Evolutionary conservation across 805 yeast genomes (phyloP).

Genomic region (Kazachstania martiniae): DNA sequence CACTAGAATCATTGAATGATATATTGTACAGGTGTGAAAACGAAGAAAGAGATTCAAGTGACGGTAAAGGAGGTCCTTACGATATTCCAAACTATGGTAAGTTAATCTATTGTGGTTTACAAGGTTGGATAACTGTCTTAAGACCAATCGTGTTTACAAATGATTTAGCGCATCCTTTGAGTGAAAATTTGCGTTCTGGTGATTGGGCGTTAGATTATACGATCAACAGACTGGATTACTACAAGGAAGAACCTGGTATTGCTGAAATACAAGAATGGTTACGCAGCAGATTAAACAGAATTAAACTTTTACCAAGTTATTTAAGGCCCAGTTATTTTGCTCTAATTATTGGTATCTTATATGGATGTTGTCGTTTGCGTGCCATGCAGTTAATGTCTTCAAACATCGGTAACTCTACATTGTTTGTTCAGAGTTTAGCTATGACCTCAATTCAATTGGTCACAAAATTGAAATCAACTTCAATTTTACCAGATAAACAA

Average conservation of each 20-base stretch:
- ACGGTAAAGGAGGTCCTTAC: constrained; percentile 65
- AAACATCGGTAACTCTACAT: constrained; percentile 48
- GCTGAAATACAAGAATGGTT: constrained; percentile 61
- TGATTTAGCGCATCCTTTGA: constrained; percentile 74
- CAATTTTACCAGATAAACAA: constrained; percentile 51
- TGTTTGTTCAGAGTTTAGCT: constrained; percentile 70
- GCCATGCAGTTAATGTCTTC: constrained; percentile 48
- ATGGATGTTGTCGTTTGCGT: constrained; percentile 65
- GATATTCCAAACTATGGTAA: constrained; percentile 62
- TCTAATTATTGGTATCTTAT: constrained; percentile 68
- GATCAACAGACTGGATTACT: constrained; percentile 49
- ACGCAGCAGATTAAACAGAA: constrained; percentile 46
- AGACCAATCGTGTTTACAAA: constrained; percentile 52
- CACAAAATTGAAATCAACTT: constrained; percentile 61
- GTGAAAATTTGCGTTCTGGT: constrained; percentile 73
- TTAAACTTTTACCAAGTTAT: constrained; percentile 63
- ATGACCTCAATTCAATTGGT: constrained; percentile 82
- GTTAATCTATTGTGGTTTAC: constrained; percentile 79
- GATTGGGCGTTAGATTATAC: constrained; percentile 82
- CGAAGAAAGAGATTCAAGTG: constrained; percentile 77
- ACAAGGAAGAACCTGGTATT: constrained; percentile 36
- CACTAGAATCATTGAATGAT: constrained; percentile 62
- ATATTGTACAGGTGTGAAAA: constrained; percentile 68
- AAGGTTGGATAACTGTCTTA: constrained; percentile 79
- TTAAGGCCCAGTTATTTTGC: constrained; percentile 83